Percentiles rank a stretch among this genome's conserved stretches.
These are phyloP conservation scores for Ganoderma lucidum DNA, from an alignment of 1,284 basidiomycete genomes.

Conservation along the genomic window DNA sequence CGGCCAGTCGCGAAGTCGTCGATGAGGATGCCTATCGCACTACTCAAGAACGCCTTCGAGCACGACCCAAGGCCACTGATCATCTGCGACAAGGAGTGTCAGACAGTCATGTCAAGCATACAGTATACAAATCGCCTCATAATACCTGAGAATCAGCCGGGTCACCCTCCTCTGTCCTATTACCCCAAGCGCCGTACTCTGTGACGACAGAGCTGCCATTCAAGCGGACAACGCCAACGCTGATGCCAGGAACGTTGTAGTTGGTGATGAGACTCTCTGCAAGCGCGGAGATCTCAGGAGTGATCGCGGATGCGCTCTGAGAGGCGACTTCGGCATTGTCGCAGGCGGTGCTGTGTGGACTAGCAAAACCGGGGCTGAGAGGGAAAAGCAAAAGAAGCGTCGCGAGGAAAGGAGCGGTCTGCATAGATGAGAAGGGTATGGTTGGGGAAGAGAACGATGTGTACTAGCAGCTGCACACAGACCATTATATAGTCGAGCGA, in stretches of 20 bases:
- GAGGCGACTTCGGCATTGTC: background rate
- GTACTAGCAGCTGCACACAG: background rate
- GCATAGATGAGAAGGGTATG: background rate
- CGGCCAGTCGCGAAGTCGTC: slow-evolving; percentile 44
- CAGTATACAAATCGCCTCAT: background rate
- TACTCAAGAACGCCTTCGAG: slow-evolving; percentile 48
- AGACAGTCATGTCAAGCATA: background rate
- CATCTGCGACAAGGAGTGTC: slow-evolving; percentile 8
- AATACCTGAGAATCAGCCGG: slow-evolving; percentile 7
- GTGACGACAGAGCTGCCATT: slow-evolving; percentile 1
- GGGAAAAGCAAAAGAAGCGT: background rate
- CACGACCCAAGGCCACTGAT: slow-evolving; percentile 41
- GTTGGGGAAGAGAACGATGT: background rate
- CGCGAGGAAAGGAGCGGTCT: background rate
- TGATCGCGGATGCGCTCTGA: slow-evolving; percentile 9
- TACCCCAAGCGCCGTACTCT: slow-evolving; percentile 18
- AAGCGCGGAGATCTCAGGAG: slow-evolving; percentile 10
- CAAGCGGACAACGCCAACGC: slow-evolving; percentile 15
- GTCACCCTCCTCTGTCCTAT: slow-evolving; percentile 18
- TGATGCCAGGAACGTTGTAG: slow-evolving; percentile 6
- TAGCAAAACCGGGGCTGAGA: background rate
- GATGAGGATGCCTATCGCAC: slow-evolving; percentile 47
- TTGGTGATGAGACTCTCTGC: background rate
- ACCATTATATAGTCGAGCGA: background rate
- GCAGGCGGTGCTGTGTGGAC: background rate